Percentiles rank a stretch among this genome's conserved stretches.
phyloP scores from a whole-genome alignment of 106 monocot species.

The Ottelia alismoides region DNA sequence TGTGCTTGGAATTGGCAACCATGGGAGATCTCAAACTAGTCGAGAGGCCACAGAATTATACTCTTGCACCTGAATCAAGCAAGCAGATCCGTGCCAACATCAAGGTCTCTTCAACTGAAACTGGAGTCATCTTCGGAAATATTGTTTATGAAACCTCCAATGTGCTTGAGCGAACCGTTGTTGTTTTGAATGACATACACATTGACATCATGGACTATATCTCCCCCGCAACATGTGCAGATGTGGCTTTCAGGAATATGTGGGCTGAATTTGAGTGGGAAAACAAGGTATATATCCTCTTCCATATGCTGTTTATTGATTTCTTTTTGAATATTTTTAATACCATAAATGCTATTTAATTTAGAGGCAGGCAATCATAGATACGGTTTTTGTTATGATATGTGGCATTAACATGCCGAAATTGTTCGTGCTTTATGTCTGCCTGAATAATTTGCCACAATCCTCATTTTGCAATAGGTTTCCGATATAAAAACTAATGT shows the following conservation, averaged over 20 bases:
- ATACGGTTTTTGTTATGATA: no score
- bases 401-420: no score
- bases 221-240: conserved; percentile 78
- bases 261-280: conserved; percentile 99
- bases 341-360: no score
- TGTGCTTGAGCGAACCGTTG: conserved; percentile 68
- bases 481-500: no score
- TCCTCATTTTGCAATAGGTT: no score
- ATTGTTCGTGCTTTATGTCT: no score
- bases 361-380: no score
- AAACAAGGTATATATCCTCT: conserved; percentile 84
- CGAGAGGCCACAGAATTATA: conserved; percentile 88
- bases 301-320: no score
- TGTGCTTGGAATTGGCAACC: conserved; percentile 81
- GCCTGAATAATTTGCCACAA: no score
- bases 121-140: conserved; percentile 90
- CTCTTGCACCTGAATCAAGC: conserved; percentile 77
- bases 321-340: no score
- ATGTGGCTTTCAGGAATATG: conserved; percentile 80
- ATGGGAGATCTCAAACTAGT: conserved; percentile 96
- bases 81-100: conserved; percentile 83
- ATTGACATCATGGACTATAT: conserved; percentile 98
- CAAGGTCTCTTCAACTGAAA: conserved; percentile 94
- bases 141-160: conserved; percentile 94
- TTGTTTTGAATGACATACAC: conserved; percentile 88